Percentiles rank a stretch among this genome's conserved stretches.
phyloP scores from a whole-genome alignment of 73 alveolate genomes.

The Effrenium voratum region DNA sequence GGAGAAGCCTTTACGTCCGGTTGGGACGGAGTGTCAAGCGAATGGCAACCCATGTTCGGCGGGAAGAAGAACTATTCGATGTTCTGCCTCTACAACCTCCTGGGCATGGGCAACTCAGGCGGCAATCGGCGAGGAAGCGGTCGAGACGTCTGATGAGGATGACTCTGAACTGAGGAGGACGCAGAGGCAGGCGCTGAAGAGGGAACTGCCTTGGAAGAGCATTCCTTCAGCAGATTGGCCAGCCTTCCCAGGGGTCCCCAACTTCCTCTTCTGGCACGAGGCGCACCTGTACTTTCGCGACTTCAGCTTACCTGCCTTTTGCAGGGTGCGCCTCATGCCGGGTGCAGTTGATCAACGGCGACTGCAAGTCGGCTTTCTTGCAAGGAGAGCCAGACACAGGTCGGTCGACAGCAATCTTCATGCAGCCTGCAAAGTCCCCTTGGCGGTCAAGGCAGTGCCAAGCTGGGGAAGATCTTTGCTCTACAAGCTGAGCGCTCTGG shows the following conservation, averaged over 20 bases:
- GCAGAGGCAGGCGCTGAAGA: not conserved
- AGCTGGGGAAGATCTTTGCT: too few relatives aligned
- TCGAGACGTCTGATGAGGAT: not conserved
- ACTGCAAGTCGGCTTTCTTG: conserved; percentile 16
- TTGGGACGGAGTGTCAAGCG: not conserved
- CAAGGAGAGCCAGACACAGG: not conserved
- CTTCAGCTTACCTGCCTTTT: not conserved
- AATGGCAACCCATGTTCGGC: not conserved
- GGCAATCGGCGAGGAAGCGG: too few relatives aligned
- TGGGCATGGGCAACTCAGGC: too few relatives aligned
- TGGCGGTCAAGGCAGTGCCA: too few relatives aligned
- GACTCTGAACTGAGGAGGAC: not conserved
- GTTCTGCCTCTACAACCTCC: too few relatives aligned
- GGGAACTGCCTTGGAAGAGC: not conserved
- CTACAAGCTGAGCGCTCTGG: conserved; percentile 13
- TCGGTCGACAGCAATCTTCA: not conserved
- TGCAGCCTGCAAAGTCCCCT: too few relatives aligned
- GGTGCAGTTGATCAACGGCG: not conserved
- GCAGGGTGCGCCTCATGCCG: not conserved
- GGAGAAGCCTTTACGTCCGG: not conserved
- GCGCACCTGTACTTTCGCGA: not conserved
- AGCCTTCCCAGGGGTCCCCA: not conserved
- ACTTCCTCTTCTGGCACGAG: too few relatives aligned
- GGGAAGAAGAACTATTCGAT: not conserved
- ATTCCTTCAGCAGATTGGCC: not conserved